Evolutionary conservation across 202 grass and related monocot species (phyloP), one percentile per base, ranked within the genome.

Genomic region (Panicum hallii): DNA sequence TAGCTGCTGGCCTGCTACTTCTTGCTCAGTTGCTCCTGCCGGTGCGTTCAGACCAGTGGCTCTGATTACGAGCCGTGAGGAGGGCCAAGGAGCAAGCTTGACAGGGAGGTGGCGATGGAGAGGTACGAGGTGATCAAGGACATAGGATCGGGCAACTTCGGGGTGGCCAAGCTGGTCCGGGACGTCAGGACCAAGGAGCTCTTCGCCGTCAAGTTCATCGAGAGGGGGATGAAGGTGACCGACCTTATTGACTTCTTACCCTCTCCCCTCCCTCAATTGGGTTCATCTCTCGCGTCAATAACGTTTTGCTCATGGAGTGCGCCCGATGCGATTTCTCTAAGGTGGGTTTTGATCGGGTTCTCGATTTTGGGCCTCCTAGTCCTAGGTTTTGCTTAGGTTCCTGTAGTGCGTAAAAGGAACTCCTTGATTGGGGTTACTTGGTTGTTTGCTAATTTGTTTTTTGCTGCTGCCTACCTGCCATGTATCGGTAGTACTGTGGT

Each of bases 141-240:
- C 84, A 87, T 98, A 75, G 96, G 96, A 6, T 93, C 96, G 28
- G 96, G 96, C 20, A 98, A 98, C 70, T 98, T 98, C 79, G 97
- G 97, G 1, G 93, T 96, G 43, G 93, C 93, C 62, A 96, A 96
- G 86, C 84, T 99, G 64, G 90, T 94, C 45, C 84, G 90, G 91
- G 93, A 99, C 68, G 71, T 96, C 63, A 79, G 85, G 80, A 91
- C 93, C 56, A 96, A 94, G 82, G 93, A 94, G 71, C 80, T 94
- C 13, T 94, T 89, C 64, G 97, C 93, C 73, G 87, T 94, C 74
- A 99, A 99, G 88, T 89, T 75, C 88, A 95, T 98, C 81, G 93
- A 98, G 91, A 95, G 96, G 91, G 96, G 96, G 26, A 88, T 90
- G 70, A 98, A 95, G 96, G 96, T 98, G 62, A 61, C 66, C 53